A percentile compares a stretch with the other conserved stretches of the same genome.
phyloP scores from a whole-genome alignment of 768 basidiomycete genomes.

The Macrolepiota dolichaula region DNA sequence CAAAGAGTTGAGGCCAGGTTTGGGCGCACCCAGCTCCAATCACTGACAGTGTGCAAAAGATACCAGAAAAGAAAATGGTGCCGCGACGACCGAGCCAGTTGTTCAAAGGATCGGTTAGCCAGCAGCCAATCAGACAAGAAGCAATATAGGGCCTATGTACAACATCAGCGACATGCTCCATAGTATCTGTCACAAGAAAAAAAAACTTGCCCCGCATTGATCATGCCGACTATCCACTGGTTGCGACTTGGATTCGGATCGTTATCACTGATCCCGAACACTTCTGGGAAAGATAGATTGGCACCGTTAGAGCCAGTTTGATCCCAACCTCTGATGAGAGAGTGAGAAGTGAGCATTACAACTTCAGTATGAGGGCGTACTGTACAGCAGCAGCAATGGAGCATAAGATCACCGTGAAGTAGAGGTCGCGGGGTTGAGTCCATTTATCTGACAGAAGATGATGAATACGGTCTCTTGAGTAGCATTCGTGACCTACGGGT shows the following conservation, averaged over 20 bases:
- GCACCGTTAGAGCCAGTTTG: conserved; percentile 57
- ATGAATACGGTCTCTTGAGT: background rate
- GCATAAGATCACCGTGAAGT: conserved; percentile 41
- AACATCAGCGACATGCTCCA: background rate
- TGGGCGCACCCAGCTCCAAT: conserved; percentile 43
- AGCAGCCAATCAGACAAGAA: conserved; percentile 35
- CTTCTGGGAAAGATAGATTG: conserved; percentile 48
- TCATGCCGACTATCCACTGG: conserved; percentile 66
- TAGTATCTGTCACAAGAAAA: background rate
- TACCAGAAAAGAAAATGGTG: conserved; percentile 49
- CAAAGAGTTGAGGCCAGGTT: conserved; percentile 46
- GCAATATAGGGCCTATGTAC: conserved; percentile 35
- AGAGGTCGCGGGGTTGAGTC: conserved; percentile 35
- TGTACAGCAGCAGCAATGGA: conserved; percentile 74
- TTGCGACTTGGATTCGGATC: conserved; percentile 36
- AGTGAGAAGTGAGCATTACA: background rate
- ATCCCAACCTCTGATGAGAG: conserved; percentile 35
- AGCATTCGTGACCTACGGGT: conserved; percentile 24
- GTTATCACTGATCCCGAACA: conserved; percentile 37
- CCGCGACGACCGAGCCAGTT: conserved; percentile 53
- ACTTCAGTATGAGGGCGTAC: conserved; percentile 25
- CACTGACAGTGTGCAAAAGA: conserved; percentile 44
- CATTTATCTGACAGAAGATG: conserved; percentile 32
- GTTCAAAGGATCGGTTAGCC: conserved; percentile 54
- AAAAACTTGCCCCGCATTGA: conserved; percentile 52